phyloP scores from a whole-genome alignment of 306 rosid species.

The Vachellia collinsii region DNA sequence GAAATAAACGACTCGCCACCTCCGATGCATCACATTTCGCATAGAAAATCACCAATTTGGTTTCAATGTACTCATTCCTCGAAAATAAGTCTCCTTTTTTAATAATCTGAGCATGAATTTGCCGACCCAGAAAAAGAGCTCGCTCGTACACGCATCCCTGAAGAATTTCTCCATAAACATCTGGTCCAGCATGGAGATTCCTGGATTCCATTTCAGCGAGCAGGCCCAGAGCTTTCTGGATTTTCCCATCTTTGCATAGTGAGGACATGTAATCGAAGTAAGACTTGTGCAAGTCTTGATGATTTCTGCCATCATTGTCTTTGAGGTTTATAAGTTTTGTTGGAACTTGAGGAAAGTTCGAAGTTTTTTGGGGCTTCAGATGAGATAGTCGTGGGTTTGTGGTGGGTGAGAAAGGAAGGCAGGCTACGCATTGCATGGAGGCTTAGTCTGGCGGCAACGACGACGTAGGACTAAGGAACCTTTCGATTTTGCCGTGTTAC shows the following conservation, averaged over 20 bases:
- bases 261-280: constrained; percentile 46
- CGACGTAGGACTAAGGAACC: background rate
- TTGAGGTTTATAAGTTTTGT: constrained; percentile 41
- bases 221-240: constrained; percentile 52
- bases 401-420: constrained; percentile 43
- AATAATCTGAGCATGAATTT: constrained; percentile 68
- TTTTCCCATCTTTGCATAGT: constrained; percentile 61
- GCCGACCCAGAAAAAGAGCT: constrained; percentile 64
- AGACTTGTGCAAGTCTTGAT: constrained; percentile 43
- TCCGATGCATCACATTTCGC: constrained; percentile 58
- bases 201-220: constrained; percentile 45
- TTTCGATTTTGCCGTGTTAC: constrained; percentile 2
- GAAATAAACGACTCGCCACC: constrained; percentile 54
- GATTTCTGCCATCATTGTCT: constrained; percentile 22
- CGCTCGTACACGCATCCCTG: constrained; percentile 80
- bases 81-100: constrained; percentile 52
- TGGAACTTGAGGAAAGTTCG: constrained; percentile 25
- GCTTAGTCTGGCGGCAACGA: constrained; percentile 12
- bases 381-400: constrained; percentile 31
- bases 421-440: constrained; percentile 60
- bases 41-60: constrained; percentile 77
- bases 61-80: constrained; percentile 55
- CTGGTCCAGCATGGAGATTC: constrained; percentile 44
- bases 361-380: constrained; percentile 37
- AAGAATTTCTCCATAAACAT: constrained; percentile 69